Conservation (phyloP, 176 grass and related monocot species). For the Chloris gayana region DNA sequence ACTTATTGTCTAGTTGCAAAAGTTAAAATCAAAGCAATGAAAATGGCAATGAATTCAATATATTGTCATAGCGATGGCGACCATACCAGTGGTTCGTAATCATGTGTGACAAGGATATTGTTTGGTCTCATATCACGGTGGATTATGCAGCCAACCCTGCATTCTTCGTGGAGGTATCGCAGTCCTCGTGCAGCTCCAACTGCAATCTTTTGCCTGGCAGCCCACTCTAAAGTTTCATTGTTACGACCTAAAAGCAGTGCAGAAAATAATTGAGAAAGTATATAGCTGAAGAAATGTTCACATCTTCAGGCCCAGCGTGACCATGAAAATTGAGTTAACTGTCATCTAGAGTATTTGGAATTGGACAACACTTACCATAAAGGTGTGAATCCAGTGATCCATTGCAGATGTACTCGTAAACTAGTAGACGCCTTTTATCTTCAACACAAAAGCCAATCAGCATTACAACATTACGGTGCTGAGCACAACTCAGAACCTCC, state of each 20-base stretch:
- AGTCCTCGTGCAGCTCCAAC: slow-evolving; percentile 86
- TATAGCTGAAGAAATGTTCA: not conserved
- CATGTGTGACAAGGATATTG: slow-evolving; percentile 96
- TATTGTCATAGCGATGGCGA: not conserved
- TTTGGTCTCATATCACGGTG: slow-evolving; percentile 97
- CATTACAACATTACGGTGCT: slow-evolving; percentile 98
- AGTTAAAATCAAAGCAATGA: not conserved
- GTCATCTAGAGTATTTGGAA: not conserved
- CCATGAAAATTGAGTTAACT: not conserved
- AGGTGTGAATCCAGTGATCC: slow-evolving; percentile 87
- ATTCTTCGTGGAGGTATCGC: slow-evolving; percentile 96
- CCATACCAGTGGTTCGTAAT: slow-evolving; percentile 95
- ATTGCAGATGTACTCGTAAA: slow-evolving; percentile 99
- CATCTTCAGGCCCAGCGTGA: not conserved
- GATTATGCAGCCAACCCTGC: slow-evolving; percentile 91
- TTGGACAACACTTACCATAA: slow-evolving; percentile 59
- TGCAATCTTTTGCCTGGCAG: slow-evolving; percentile 90
- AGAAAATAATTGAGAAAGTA: not conserved
- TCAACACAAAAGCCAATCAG: slow-evolving; percentile 96
- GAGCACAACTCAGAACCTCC: slow-evolving; percentile 93
- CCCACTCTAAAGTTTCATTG: slow-evolving; percentile 70
- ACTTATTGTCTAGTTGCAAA: not conserved
- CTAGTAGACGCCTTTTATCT: slow-evolving; percentile 84
- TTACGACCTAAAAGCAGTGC: slow-evolving; percentile 52
- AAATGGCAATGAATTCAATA: not conserved